Base-by-base conservation (phyloP, 352 stramenopile genomes). In the Globisporangium abappressorium region DNA sequence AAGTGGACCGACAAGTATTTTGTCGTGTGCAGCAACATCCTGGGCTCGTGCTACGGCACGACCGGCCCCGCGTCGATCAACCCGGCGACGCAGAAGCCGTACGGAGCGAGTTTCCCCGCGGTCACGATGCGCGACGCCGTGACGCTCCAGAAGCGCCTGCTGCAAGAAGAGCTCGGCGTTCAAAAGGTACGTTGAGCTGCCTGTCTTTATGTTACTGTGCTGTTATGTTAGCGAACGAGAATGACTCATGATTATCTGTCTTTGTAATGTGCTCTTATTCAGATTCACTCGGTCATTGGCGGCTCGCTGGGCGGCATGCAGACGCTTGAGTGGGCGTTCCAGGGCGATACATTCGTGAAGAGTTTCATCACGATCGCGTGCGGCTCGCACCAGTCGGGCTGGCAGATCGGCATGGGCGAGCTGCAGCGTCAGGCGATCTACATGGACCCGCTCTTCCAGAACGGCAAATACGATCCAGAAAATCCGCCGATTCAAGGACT, bases 251-350 rank as follows among this genome's bases (percentile, higher is more conserved):
- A n/a, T 6, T 12, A 20, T 57, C 22, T 57, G 12, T 57, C 22
- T 30, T 4, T 57, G 51, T n/a, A 2, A 4, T 20, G 51, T 59
- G 6, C 34, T 4, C 24, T 24, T 2, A 4, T 30, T 7, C 24
- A 69, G 57, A 60, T 99, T 47, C 72, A 76, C n/a, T 74, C 81
- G 18, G 97, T 99, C 3, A 91, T 99, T 67, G 97, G 97, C 36
- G 97, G 96, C 20, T 98, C 90, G n/a, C 90, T 99, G 71, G 97
- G 97, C 33, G 97, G 96, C 30, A 99, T 99, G 97, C 95, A 98
- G 77, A 86, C 92, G n/a, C 91, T 99, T 59, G 97, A 99, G 76
- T 99, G 96, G 92, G 93, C 84, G 12, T 96, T 98, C 54, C 75
- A 97, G 53, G 94, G 84, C 2, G 64, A 73, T 6, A 79, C 85